A percentile compares a stretch with the other conserved stretches of the same genome.
phyloP scores from a whole-genome alignment of 2,329 filamentous ascomycete species.

The Stemphylium beticola region DNA sequence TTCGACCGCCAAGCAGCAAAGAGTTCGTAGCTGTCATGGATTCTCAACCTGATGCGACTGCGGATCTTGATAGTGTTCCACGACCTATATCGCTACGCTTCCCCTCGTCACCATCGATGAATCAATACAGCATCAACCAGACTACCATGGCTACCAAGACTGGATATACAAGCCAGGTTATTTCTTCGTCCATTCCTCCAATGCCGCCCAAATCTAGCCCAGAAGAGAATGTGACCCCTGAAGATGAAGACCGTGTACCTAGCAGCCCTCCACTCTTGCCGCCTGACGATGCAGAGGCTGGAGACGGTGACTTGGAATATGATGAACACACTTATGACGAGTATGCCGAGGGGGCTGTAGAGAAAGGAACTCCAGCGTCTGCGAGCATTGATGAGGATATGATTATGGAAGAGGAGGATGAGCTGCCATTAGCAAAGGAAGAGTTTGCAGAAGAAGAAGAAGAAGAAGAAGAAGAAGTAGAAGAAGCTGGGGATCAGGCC shows the following conservation, averaged over 20 bases:
- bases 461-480: neutral
- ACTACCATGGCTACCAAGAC: slow-evolving; percentile 41
- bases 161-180: slow-evolving; percentile 39
- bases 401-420: slow-evolving; percentile 28
- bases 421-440: slow-evolving; percentile 27
- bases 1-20: slow-evolving; percentile 35
- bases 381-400: slow-evolving; percentile 21
- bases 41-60: slow-evolving; percentile 50
- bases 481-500: slow-evolving; percentile 1
- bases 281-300: slow-evolving; percentile 24
- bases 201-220: slow-evolving; percentile 37
- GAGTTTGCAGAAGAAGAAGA: slow-evolving; percentile 17
- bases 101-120: slow-evolving; percentile 47
- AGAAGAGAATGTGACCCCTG: slow-evolving; percentile 16
- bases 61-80: slow-evolving; percentile 32
- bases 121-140: slow-evolving; percentile 46
- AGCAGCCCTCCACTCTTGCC: slow-evolving; percentile 45
- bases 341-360: slow-evolving; percentile 17
- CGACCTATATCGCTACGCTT: slow-evolving; percentile 38
- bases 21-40: slow-evolving; percentile 53
- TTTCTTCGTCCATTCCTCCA: slow-evolving; percentile 40
- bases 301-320: slow-evolving; percentile 32
- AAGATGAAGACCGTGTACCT: slow-evolving; percentile 41
- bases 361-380: slow-evolving; percentile 9
- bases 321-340: slow-evolving; percentile 36